Percentiles rank a stretch among this genome's conserved stretches.
These are phyloP conservation scores for Exophiala calicioides DNA, from an alignment of 2,329 filamentous ascomycete genomes.

Conservation along the genomic window DNA sequence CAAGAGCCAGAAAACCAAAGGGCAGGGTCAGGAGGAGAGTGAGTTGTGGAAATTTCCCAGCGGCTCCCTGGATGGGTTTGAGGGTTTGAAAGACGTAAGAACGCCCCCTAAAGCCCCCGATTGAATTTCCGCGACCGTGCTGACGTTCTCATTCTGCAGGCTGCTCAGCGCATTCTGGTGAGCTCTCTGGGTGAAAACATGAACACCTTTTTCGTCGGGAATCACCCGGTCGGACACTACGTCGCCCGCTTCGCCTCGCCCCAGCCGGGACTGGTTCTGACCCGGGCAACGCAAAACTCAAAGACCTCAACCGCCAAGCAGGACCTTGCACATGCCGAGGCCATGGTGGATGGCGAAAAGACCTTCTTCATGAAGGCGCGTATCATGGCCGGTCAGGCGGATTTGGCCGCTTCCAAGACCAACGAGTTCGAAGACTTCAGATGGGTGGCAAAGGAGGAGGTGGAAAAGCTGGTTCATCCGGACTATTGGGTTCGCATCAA, in stretches of 20 bases:
- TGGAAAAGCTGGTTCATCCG: conserved; percentile 64
- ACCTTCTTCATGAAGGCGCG: conserved; percentile 94
- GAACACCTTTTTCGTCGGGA: conserved; percentile 97
- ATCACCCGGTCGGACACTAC: conserved; percentile 81
- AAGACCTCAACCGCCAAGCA: conserved; percentile 12
- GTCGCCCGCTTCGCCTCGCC: conserved; percentile 55
- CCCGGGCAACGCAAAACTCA: conserved; percentile 29
- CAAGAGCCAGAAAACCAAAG: conserved; percentile 52
- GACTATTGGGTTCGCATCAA: conserved; percentile 74
- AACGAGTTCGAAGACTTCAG: conserved; percentile 76
- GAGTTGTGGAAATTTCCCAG: conserved; percentile 76
- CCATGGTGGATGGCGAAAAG: conserved; percentile 67
- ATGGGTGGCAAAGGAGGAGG: conserved; percentile 90
- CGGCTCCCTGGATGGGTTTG: conserved; percentile 71
- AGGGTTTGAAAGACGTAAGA: conserved; percentile 82
- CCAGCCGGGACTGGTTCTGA: conserved; percentile 44
- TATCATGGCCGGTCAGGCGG: conserved; percentile 95
- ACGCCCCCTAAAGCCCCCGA: conserved; percentile 1
- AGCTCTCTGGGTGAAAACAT: conserved; percentile 86
- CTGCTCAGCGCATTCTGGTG: conserved; percentile 75
- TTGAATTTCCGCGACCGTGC: too few species aligned
- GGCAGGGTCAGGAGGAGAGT: conserved; percentile 37
- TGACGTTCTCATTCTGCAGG: conserved; percentile 52
- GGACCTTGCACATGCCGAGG: conserved; percentile 13
- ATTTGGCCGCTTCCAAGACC: conserved; percentile 52